Evolutionary conservation across 805 yeast genomes (phyloP).

Genomic region (Candida oleophila): DNA sequence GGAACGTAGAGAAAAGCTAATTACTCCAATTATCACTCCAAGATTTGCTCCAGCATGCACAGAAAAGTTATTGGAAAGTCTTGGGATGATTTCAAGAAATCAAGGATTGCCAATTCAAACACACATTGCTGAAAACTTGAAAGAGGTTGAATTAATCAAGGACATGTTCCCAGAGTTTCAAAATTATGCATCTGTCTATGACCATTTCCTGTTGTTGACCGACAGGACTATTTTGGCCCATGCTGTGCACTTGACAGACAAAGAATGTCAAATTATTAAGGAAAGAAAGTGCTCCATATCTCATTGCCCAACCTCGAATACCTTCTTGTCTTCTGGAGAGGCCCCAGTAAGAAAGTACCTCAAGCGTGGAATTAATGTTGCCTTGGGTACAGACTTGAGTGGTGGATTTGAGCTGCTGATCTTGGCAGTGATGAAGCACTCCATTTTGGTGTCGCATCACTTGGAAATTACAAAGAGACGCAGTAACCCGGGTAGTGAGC

Average conservation of each 20-base stretch:
- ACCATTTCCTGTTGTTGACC: constrained; percentile 57
- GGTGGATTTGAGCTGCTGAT: constrained; percentile 44
- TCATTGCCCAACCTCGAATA: constrained; percentile 92
- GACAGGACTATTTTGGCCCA: constrained; percentile 82
- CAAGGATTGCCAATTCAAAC: constrained; percentile 74
- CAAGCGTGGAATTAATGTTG: constrained; percentile 67
- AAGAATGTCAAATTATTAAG: constrained; percentile 61
- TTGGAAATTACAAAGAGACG: constrained; percentile 36
- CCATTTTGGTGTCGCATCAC: constrained; percentile 42
- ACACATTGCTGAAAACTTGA: constrained; percentile 79
- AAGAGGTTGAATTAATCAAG: constrained; percentile 73
- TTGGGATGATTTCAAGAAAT: constrained; percentile 57
- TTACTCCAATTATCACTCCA: constrained; percentile 84
- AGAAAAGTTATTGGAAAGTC: constrained; percentile 54
- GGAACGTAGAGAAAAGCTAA: constrained; percentile 23
- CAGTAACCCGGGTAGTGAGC: constrained; percentile 26
- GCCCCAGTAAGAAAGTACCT: constrained; percentile 70
- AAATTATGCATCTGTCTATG: constrained; percentile 77
- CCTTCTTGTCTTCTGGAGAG: constrained; percentile 87
- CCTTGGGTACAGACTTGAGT: constrained; percentile 52
- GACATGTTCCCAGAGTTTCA: constrained; percentile 69
- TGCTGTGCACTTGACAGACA: constrained; percentile 70
- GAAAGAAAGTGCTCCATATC: constrained; percentile 66
- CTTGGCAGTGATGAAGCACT: constrained; percentile 30
- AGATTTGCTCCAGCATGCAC: constrained; percentile 91